Conservation (phyloP, 192 early-diverging fungal genomes). For the Coemansia sp. region DNA sequence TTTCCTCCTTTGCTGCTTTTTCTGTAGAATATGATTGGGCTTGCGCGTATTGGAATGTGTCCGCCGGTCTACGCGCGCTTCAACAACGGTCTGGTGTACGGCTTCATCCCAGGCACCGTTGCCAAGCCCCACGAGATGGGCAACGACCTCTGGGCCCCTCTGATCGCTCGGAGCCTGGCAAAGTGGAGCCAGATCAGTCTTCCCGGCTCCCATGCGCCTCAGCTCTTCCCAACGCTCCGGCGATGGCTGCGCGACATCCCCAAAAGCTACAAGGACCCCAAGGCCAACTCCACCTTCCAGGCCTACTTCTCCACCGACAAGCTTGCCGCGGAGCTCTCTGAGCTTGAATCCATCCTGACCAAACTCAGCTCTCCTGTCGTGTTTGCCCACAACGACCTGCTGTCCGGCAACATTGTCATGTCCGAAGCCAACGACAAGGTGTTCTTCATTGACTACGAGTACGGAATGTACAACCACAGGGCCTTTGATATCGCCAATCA, state of each 20-base stretch:
- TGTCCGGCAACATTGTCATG: constrained; percentile 86
- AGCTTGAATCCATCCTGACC: constrained; percentile 60
- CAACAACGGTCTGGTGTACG: constrained; percentile 91
- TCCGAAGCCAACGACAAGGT: constrained; percentile 54
- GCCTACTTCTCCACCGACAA: constrained; percentile 25
- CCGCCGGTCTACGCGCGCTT: constrained; percentile 84
- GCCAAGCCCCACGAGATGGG: constrained; percentile 76
- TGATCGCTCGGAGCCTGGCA: constrained; percentile 77
- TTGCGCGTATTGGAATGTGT: constrained; percentile 68
- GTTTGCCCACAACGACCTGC: constrained; percentile 91
- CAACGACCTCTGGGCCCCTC: constrained; percentile 64
- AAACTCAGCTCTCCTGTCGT: constrained; percentile 73
- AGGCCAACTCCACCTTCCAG: constrained; percentile 32
- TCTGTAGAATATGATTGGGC: constrained; percentile 74
- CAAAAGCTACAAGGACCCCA: constrained; percentile 20
- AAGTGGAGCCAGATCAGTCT: constrained; percentile 78
- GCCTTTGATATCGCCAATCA: constrained; percentile 97
- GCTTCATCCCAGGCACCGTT: constrained; percentile 75
- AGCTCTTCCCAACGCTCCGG: constrained; percentile 37
- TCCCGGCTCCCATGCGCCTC: constrained; percentile 42
- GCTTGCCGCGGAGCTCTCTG: constrained; percentile 43
- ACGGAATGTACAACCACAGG: constrained; percentile 78
- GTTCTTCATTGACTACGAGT: constrained; percentile 93
- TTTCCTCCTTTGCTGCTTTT: neutral
- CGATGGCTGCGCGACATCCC: constrained; percentile 49